Conservation (phyloP, 768 basidiomycete species). For the Favolaschia claudopus region DNA sequence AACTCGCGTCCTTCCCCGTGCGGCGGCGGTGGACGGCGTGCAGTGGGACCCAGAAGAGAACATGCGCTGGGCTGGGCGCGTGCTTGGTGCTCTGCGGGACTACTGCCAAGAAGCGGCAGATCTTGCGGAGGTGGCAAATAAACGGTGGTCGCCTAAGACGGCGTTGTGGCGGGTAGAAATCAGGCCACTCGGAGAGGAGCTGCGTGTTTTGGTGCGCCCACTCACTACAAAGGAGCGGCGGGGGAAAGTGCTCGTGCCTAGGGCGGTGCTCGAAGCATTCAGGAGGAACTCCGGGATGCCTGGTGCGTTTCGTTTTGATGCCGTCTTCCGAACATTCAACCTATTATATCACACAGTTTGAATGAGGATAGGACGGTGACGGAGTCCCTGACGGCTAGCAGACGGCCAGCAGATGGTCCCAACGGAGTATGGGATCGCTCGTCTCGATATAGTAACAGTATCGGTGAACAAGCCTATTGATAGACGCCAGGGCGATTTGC, state of each 20-base stretch:
- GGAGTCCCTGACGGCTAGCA: too few species aligned
- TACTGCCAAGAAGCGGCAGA: slow-evolving; percentile 16
- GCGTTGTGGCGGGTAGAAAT: slow-evolving; percentile 13
- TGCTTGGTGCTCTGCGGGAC: slow-evolving; percentile 18
- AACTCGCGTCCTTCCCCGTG: background rate
- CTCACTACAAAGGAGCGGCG: background rate
- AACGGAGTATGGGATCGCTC: too few species aligned
- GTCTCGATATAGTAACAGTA: too few species aligned
- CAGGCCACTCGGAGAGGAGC: slow-evolving; percentile 2
- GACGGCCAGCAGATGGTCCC: too few species aligned
- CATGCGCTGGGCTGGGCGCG: slow-evolving; percentile 14
- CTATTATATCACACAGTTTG: too few species aligned
- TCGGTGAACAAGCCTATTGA: background rate
- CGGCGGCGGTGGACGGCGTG: background rate
- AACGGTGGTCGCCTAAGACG: too few species aligned
- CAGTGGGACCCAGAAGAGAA: slow-evolving; percentile 14
- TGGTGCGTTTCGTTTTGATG: too few species aligned
- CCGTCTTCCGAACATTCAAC: too few species aligned
- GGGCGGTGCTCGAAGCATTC: slow-evolving; percentile 1
- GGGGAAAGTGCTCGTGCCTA: background rate
- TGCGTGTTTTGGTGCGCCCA: slow-evolving; percentile 7
- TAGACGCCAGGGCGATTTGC: background rate
- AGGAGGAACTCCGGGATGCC: background rate
- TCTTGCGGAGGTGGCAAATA: background rate
- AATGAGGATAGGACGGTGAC: too few species aligned